A percentile compares a stretch with the other conserved stretches of the same genome.
Evolutionary conservation across 1,139 yeast genomes (phyloP).

Genomic region (Debaryomycetaceae sp.): DNA sequence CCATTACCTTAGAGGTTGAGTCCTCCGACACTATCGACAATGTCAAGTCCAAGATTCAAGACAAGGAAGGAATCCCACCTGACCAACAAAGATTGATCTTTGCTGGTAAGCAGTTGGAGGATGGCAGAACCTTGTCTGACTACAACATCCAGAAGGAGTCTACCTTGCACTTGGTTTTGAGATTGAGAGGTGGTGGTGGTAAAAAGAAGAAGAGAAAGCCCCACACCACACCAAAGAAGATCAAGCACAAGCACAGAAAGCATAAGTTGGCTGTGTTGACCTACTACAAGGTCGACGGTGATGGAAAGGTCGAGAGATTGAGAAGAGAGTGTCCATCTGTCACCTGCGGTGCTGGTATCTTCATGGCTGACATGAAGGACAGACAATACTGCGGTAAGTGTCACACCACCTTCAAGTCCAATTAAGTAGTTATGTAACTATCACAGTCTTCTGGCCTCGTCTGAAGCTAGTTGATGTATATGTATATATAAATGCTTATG

Average conservation of each 20-base stretch:
- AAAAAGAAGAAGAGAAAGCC: constrained; percentile 99
- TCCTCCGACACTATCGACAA: constrained; percentile 99
- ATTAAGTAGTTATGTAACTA: constrained; percentile 21
- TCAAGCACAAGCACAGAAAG: constrained; percentile 99
- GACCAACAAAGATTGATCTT: constrained; percentile 99
- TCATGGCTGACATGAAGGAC: constrained; percentile 99
- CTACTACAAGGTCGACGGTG: constrained; percentile 98
- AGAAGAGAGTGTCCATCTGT: constrained; percentile 96
- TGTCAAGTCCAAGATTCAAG: constrained; percentile 99
- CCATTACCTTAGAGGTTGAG: constrained; percentile 98
- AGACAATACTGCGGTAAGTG: constrained; percentile 99
- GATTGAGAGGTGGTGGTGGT: constrained; percentile 98
- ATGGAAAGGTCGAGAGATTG: constrained; percentile 97
- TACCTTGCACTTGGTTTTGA: constrained; percentile 92
- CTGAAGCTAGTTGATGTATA: neutral
- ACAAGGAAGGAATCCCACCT: constrained; percentile 99
- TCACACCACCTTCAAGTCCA: constrained; percentile 85
- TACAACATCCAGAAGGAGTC: constrained; percentile 99
- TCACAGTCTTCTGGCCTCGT: neutral
- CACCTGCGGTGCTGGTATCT: constrained; percentile 98
- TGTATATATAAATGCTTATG: neutral
- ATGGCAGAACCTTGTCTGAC: constrained; percentile 98
- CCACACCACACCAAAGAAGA: constrained; percentile 99
- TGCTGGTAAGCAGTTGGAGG: constrained; percentile 99
- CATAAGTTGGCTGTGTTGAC: constrained; percentile 98